A percentile compares a stretch with the other conserved stretches of the same genome.
Conservation (phyloP, 805 yeast genomes). For the Metschnikowia cubensis region DNA sequence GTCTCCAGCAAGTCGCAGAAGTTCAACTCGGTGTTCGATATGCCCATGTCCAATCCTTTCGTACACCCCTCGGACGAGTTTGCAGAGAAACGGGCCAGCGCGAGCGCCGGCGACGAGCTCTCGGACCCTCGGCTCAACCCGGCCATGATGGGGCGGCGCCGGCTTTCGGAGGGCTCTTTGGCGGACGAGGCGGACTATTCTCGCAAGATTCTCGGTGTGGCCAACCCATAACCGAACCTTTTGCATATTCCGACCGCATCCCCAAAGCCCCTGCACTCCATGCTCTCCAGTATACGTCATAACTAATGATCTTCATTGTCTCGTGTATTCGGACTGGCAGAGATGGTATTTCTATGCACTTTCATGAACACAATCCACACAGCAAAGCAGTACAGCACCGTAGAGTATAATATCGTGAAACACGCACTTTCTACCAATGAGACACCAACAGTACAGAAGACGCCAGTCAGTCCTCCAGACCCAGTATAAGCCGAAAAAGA, state of each 20-base stretch:
- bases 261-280: no score
- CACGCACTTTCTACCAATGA: no score
- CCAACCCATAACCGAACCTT: slow-evolving; percentile 53
- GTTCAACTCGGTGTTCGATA: slow-evolving; percentile 32
- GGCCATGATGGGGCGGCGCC: slow-evolving; percentile 74
- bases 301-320: no score
- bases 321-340: no score
- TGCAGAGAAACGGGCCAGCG: slow-evolving; percentile 18
- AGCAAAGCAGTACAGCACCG: no score
- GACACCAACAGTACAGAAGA: no score
- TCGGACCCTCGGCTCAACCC: slow-evolving; percentile 68
- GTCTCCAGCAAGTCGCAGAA: slow-evolving; percentile 25
- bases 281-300: no score
- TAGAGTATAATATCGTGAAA: no score
- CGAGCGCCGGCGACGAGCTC: slow-evolving; percentile 13
- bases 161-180: slow-evolving; percentile 80
- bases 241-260: neutral
- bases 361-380: no score
- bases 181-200: slow-evolving; percentile 84
- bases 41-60: slow-evolving; percentile 56
- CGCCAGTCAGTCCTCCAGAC: no score
- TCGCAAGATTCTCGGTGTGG: slow-evolving; percentile 77
- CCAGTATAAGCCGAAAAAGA: no score
- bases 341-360: no score
- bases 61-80: slow-evolving; percentile 53